phyloP scores from a whole-genome alignment of 768 basidiomycete species.

The Pleurotus ostreatus region DNA sequence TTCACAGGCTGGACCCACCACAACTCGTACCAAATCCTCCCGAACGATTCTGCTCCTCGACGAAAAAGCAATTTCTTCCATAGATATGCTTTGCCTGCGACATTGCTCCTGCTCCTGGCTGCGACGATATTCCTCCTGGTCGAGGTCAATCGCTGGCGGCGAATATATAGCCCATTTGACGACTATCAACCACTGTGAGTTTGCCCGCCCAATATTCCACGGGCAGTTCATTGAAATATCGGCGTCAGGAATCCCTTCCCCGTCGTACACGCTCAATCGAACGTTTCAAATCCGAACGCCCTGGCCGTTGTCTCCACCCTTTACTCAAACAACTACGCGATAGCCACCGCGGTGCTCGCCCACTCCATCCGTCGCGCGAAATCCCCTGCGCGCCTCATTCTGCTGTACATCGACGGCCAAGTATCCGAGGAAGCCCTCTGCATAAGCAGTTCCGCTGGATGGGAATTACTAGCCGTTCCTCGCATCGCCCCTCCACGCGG shows the following conservation, averaged over 20 bases:
- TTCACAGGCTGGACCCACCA: too few relatives aligned
- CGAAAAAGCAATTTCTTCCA: too few relatives aligned
- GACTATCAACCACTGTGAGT: conserved; percentile 24
- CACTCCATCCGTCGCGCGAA: conserved; percentile 21
- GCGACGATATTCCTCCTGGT: too few relatives aligned
- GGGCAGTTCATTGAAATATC: neutral
- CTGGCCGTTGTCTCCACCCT: conserved; percentile 23
- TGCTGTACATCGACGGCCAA: conserved; percentile 25
- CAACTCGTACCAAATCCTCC: too few relatives aligned
- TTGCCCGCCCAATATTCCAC: neutral
- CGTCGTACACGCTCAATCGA: neutral
- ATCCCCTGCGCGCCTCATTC: conserved; percentile 18
- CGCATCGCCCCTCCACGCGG: conserved; percentile 33
- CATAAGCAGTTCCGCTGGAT: conserved; percentile 33
- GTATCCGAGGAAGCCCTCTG: conserved; percentile 36
- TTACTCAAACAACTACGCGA: conserved; percentile 24
- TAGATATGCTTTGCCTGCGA: too few relatives aligned
- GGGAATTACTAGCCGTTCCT: conserved; percentile 29
- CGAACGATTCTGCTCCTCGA: too few relatives aligned
- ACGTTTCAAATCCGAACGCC: conserved; percentile 3
- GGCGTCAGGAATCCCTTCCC: conserved; percentile 15
- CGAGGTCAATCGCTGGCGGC: too few relatives aligned
- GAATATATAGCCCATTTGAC: conserved; percentile 17
- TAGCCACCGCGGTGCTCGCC: conserved; percentile 24
- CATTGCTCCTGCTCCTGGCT: too few relatives aligned